Percentiles rank a stretch among this genome's conserved stretches.
Conservation (phyloP, 1,139 yeast genomes). For the Meyerozyma smithsonii region DNA sequence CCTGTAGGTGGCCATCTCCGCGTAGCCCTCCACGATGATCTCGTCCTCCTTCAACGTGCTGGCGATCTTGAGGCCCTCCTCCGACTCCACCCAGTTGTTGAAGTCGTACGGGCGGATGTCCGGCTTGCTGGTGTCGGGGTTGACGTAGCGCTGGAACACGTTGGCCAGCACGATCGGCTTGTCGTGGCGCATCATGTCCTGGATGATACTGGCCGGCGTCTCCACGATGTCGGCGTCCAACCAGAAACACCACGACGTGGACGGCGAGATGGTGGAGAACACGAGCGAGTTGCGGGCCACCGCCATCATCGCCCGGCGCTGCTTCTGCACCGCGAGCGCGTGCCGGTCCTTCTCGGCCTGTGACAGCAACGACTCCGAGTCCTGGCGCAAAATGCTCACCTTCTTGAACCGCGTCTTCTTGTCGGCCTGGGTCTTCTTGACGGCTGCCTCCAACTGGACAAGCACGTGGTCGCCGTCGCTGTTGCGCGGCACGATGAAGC, state of each 20-base stretch:
- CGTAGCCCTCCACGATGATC: conserved; percentile 87
- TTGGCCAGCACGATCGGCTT: conserved; percentile 88
- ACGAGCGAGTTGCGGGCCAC: conserved; percentile 87
- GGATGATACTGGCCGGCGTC: conserved; percentile 74
- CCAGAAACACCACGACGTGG: conserved; percentile 95
- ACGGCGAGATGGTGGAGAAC: conserved; percentile 84
- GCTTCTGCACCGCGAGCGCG: conserved; percentile 72
- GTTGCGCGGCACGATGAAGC: conserved; percentile 84
- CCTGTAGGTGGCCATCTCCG: conserved; percentile 89
- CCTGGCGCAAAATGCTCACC: conserved; percentile 86
- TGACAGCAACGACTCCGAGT: conserved; percentile 65
- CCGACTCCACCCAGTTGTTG: conserved; percentile 95
- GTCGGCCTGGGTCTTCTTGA: conserved; percentile 50
- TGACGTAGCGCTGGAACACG: conserved; percentile 77
- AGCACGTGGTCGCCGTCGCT: conserved; percentile 77
- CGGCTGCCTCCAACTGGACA: conserved; percentile 63
- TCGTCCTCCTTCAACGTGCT: conserved; percentile 74
- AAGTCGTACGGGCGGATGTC: conserved; percentile 85
- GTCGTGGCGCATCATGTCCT: conserved; percentile 83
- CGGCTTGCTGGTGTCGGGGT: conserved; percentile 51
- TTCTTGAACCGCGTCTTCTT: conserved; percentile 64
- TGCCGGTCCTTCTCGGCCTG: conserved; percentile 77
- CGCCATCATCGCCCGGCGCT: conserved; percentile 87
- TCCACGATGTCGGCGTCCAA: conserved; percentile 91
- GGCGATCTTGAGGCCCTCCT: conserved; percentile 76